These are phyloP conservation scores for Chalciporus sphaerocephalus DNA, from an alignment of 768 basidiomycete species.

Conservation along the genomic window DNA sequence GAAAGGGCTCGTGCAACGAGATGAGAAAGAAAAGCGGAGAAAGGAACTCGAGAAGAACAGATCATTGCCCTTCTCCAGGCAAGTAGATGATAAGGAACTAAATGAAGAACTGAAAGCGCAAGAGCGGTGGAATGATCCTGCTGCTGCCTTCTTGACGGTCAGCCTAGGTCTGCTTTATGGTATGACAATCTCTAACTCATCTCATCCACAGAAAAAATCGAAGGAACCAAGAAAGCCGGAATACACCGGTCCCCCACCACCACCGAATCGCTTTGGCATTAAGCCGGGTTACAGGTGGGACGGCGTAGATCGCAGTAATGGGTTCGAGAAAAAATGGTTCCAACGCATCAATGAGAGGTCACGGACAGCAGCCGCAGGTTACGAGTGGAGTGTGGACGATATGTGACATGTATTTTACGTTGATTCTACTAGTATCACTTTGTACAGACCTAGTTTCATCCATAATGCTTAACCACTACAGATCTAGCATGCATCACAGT, in stretches of 20 bases:
- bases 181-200: conserved; percentile 3
- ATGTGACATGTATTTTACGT: conserved; percentile 51
- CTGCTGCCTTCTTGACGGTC: conserved; percentile 88
- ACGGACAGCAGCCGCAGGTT: conserved; percentile 66
- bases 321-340: conserved; percentile 91
- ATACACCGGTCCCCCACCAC: conserved; percentile 82
- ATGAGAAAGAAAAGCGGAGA: conserved; percentile 66
- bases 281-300: conserved; percentile 98
- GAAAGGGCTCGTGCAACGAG: conserved; percentile 87
- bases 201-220: conserved; percentile 56
- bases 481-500: background rate
- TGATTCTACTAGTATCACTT: background rate
- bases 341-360: conserved; percentile 75
- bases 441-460: background rate
- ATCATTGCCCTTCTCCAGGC: conserved; percentile 64
- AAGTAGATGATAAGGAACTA: conserved; percentile 77
- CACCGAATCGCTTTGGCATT: conserved; percentile 94
- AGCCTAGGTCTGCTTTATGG: conserved; percentile 19
- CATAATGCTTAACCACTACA: background rate
- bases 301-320: conserved; percentile 91
- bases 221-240: conserved; percentile 80
- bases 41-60: conserved; percentile 66
- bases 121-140: conserved; percentile 96
- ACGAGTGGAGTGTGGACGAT: conserved; percentile 88
- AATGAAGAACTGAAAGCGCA: conserved; percentile 81